These are phyloP conservation scores for Ramaria sp. DNA, from an alignment of 768 basidiomycete species.

Conservation along the genomic window DNA sequence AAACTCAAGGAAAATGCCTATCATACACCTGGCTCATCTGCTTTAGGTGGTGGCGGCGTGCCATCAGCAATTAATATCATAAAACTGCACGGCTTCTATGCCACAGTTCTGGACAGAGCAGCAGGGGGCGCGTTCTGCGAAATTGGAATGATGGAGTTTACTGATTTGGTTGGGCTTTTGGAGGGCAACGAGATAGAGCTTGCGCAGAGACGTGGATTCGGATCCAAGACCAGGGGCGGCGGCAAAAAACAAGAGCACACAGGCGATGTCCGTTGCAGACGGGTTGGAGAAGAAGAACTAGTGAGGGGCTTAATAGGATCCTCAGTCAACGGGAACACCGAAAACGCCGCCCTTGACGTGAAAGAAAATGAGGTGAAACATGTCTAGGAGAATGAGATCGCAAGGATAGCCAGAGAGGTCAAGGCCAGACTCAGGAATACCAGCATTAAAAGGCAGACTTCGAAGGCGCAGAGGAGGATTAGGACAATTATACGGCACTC, in stretches of 20 bases:
- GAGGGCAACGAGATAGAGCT: slow-evolving; percentile 59
- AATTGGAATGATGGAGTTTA: slow-evolving; percentile 68
- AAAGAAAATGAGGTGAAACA: slow-evolving; percentile 9
- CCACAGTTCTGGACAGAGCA: slow-evolving; percentile 36
- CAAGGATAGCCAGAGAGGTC: slow-evolving; percentile 7
- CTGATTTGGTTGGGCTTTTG: slow-evolving; percentile 57
- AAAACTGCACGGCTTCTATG: slow-evolving; percentile 58
- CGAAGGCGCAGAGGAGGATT: slow-evolving; percentile 10
- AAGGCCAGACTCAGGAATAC: background rate
- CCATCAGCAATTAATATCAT: slow-evolving; percentile 40
- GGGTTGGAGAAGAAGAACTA: slow-evolving; percentile 10
- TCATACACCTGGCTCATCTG: slow-evolving; percentile 28
- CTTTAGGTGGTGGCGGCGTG: slow-evolving; percentile 13
- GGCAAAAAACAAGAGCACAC: background rate
- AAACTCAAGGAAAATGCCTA: slow-evolving; percentile 40
- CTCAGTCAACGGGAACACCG: background rate
- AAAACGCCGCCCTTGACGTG: slow-evolving; percentile 4
- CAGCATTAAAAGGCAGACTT: slow-evolving; percentile 2
- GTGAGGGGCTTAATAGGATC: slow-evolving; percentile 8
- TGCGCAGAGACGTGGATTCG: slow-evolving; percentile 10
- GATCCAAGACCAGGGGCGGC: background rate
- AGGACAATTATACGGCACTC: background rate
- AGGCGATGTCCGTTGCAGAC: slow-evolving; percentile 7
- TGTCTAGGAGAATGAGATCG: slow-evolving; percentile 10
- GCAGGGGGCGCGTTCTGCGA: slow-evolving; percentile 42